Evolutionary conservation across 2,329 filamentous ascomycete genomes (phyloP).

Genomic region (Lomentospora prolificans): DNA sequence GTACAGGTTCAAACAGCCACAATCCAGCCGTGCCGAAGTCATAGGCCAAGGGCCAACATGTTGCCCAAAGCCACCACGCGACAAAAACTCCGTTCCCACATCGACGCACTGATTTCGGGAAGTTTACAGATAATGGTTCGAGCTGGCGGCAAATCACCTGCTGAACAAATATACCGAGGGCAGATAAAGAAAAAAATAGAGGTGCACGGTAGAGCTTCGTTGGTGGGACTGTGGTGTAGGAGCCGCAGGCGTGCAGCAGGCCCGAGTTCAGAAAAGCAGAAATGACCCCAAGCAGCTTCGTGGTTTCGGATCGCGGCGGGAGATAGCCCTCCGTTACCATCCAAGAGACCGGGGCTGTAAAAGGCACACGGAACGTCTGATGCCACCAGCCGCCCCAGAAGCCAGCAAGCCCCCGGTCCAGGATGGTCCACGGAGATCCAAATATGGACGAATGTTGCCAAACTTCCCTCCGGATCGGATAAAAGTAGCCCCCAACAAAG

Average conservation of each 20-base stretch:
- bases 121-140: conserved; percentile 18
- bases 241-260: conserved; percentile 61
- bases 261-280: conserved; percentile 58
- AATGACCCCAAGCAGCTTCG: conserved; percentile 21
- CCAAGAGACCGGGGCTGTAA: conserved; percentile 48
- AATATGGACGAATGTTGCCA: conserved; percentile 47
- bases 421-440: conserved; percentile 43
- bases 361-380: conserved; percentile 71
- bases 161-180: conserved; percentile 41
- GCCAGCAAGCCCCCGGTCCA: conserved; percentile 64
- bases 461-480: conserved; percentile 39
- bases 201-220: conserved; percentile 43
- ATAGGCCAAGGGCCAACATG: conserved; percentile 56
- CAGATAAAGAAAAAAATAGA: conserved; percentile 65
- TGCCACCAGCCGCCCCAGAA: conserved; percentile 90
- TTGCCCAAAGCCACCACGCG: conserved; percentile 57
- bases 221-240: conserved; percentile 50
- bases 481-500: conserved; percentile 35
- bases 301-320: conserved; percentile 18
- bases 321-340: conserved; percentile 32
- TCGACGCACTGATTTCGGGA: conserved; percentile 33
- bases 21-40: conserved; percentile 66
- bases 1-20: conserved; percentile 77
- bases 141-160: conserved; percentile 9
- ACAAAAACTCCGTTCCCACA: conserved; percentile 53